Base-by-base conservation (phyloP, 495 filamentous ascomycete genomes). In the Pyrenula massariospora region DNA sequence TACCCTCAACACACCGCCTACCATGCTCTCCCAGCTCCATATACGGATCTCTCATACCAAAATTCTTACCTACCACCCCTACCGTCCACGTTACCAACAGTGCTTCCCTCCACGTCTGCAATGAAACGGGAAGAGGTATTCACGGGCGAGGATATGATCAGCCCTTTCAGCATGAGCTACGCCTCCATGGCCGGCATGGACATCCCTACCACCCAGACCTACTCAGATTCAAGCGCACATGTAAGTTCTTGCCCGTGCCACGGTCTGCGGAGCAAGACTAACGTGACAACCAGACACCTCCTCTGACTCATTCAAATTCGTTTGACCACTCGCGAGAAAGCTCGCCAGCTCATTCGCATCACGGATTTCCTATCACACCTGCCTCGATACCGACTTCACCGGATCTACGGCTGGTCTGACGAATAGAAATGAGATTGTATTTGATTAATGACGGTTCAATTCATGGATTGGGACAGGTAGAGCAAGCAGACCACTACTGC, bases 231-330 rank as follows among this genome's bases (percentile, higher is more conserved):
- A 62, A 81, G 81, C 73, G 71, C 79, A 78, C 82, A 85, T 78
- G 83, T 87, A 81, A 52, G 51, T 25, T 53, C 58, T 58, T 48
- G 59, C 54, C 53, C 47, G 48, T 52, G 23, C 57, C 54, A 54
- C 53, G 52, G 57, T 56, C 25, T 57, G 25, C 63, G 52, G 60
- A 5, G n/a, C 62, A 53, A 56, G 60, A 60, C 60, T 58, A 56
- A 58, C 56, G 60, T 36, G 53, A 64, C 62, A 69, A 65, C 63
- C 77, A 94, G 89, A 92, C 91, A 72, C 90, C 90, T 72, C 82
- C 89, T 64, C 81, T 94, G 64, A 88, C 86, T 63, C 86, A 91
- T 63, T 84, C 84, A 62, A 86, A 90, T 60, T 84, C 86, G 19
- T 88, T 86, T 70, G 87, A 91, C 60, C 83, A 84, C 63, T 91